These are phyloP conservation scores for Beauveria scarabaeidicola DNA, from an alignment of 2,329 filamentous ascomycete genomes.

Conservation along the genomic window DNA sequence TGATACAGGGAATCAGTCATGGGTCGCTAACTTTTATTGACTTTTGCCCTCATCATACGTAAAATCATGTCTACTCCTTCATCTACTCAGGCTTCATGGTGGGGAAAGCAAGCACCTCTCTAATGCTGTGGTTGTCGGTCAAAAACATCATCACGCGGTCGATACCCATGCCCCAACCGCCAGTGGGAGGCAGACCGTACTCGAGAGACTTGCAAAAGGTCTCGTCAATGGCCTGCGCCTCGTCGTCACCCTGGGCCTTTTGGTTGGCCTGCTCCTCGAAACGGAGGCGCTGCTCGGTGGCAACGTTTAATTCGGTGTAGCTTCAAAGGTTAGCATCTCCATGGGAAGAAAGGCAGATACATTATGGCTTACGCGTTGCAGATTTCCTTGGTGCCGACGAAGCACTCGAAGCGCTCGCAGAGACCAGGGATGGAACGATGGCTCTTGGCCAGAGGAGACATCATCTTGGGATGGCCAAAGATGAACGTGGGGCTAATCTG, in stretches of 20 bases:
- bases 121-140: constrained; percentile 87
- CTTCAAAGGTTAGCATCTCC: constrained; percentile 14
- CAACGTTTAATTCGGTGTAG: constrained; percentile 90
- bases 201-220: constrained; percentile 88
- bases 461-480: constrained; percentile 56
- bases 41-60: constrained; percentile 8
- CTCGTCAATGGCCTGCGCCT: constrained; percentile 93
- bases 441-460: constrained; percentile 95
- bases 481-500: constrained; percentile 64
- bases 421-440: constrained; percentile 74
- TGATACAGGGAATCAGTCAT: neutral
- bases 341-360: neutral
- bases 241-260: constrained; percentile 94
- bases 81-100: constrained; percentile 86
- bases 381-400: constrained; percentile 72
- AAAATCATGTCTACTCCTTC: constrained; percentile 6
- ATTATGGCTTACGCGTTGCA: constrained; percentile 57
- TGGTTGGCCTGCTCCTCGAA: constrained; percentile 87
- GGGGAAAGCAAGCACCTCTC: constrained; percentile 92
- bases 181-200: constrained; percentile 85
- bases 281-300: constrained; percentile 83
- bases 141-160: constrained; percentile 93
- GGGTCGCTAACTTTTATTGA: neutral
- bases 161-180: constrained; percentile 94
- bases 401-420: constrained; percentile 95